phyloP scores from a whole-genome alignment of 129 eudicot species.

The Flaveria linearis region DNA sequence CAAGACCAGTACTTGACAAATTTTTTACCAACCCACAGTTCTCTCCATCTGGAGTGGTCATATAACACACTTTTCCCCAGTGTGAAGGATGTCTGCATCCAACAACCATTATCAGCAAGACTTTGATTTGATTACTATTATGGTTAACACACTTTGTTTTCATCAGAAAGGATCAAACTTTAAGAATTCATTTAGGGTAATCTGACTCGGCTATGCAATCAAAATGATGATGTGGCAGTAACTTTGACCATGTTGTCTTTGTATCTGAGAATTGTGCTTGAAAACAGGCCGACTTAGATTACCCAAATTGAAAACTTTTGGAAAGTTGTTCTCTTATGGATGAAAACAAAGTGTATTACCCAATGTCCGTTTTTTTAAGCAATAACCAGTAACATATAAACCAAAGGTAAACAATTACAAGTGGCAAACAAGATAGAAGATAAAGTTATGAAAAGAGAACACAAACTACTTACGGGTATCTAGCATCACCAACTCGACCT shows the following conservation, averaged over 20 bases:
- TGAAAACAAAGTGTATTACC: slow-evolving; percentile 11
- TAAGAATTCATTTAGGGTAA: neutral
- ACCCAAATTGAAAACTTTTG: neutral
- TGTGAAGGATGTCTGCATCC: slow-evolving; percentile 90
- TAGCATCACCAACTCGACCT: slow-evolving; percentile 88
- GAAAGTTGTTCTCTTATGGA: neutral
- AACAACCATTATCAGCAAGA: slow-evolving; percentile 25
- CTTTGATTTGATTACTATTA: slow-evolving; percentile 3
- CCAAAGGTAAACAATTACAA: neutral
- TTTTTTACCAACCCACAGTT: slow-evolving; percentile 91
- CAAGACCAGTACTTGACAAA: slow-evolving; percentile 79
- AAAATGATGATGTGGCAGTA: neutral
- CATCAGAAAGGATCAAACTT: slow-evolving; percentile 1
- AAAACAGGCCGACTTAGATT: neutral
- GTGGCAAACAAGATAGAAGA: slow-evolving; percentile 3
- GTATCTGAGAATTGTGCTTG: neutral
- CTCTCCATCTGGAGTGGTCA: slow-evolving; percentile 96
- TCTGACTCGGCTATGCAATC: neutral
- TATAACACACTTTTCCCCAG: slow-evolving; percentile 86
- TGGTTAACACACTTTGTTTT: slow-evolving; percentile 14
- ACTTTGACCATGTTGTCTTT: slow-evolving; percentile 5
- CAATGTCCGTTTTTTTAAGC: neutral
- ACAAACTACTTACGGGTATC: slow-evolving; percentile 81
- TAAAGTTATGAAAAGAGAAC: neutral
- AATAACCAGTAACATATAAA: slow-evolving; percentile 5